Evolutionary conservation across 371 early-diverging fungal species (phyloP), one percentile per base, ranked within the genome.

Genomic region (Dinochytrium kinnereticum): DNA sequence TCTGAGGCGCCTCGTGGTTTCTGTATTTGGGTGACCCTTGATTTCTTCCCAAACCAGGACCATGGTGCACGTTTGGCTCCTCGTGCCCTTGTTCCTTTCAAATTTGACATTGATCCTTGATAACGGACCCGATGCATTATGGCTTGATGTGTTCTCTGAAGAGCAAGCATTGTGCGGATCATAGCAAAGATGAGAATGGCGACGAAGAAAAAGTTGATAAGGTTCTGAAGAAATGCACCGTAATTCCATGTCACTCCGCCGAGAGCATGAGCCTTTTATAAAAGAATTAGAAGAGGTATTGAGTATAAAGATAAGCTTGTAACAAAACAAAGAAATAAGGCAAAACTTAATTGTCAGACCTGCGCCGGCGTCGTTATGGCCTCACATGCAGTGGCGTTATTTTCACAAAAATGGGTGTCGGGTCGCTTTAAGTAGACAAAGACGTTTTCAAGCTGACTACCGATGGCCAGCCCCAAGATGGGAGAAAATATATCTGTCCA

Each of bases 161-260:
- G 49, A 24, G 70, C 68, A 1, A 64, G 31, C 30, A 38, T 30
- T n/a, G 69, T 28, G 17, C 69, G 49, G 7, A 51, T 55, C 40
- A 75, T 73, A 37, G 75, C 51, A 44, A 71, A 73, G 19, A 70
- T 66, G 39, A 79, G 57, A 10, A 73, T 31, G 5, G 74, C 51
- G 24, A 61, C 51, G 39, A 75, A 73, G 34, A 72, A 31, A 65
- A 76, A 79, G 66, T 51, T 76, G 69, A 72, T 71, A 34, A 61
- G 30, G 40, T 19, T 59, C 15, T 76, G 68, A 34, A 76, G 30
- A 31, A 72, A 69, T 13, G 51, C 19, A 1, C 76, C 76, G 51
- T 68, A 71, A 33, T 72, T 76, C 76, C 67, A 76, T 0, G 76
- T 72, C 26, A 76, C 59, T 1, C 44, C 76, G n/a, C 72, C 71